Conservation (phyloP, 202 grass and related monocot species). For the Zoysia matrella region DNA sequence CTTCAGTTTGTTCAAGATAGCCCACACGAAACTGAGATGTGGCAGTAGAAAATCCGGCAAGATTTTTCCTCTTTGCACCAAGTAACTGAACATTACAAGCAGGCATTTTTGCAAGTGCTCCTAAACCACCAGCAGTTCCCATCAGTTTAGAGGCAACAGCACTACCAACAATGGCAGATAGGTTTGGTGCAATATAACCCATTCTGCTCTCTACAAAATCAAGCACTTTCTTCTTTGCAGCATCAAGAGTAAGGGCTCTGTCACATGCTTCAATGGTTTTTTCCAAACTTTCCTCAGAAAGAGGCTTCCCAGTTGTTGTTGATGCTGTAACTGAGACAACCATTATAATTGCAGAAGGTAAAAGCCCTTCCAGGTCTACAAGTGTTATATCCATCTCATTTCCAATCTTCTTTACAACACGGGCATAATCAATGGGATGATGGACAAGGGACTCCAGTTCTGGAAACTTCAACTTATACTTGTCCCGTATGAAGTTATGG, state of each 20-base stretch:
- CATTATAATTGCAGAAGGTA: slow-evolving; percentile 88
- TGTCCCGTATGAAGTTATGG: slow-evolving; percentile 84
- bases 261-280: slow-evolving; percentile 83
- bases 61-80: slow-evolving; percentile 77
- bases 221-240: slow-evolving; percentile 79
- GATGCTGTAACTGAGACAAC: slow-evolving; percentile 72
- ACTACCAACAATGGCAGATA: slow-evolving; percentile 78
- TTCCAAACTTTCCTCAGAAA: slow-evolving; percentile 66
- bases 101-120: slow-evolving; percentile 79
- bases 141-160: slow-evolving; percentile 79
- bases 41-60: slow-evolving; percentile 78
- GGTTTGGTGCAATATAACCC: slow-evolving; percentile 75
- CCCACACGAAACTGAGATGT: slow-evolving; percentile 68
- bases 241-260: slow-evolving; percentile 67
- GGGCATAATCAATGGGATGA: slow-evolving; percentile 88
- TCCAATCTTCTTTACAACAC: slow-evolving; percentile 91
- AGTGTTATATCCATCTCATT: slow-evolving; percentile 85
- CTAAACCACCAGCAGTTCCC: slow-evolving; percentile 80
- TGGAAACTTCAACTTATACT: slow-evolving; percentile 77
- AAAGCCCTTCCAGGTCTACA: slow-evolving; percentile 78
- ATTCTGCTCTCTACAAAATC: slow-evolving; percentile 83
- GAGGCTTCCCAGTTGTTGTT: slow-evolving; percentile 79
- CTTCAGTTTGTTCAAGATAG: slow-evolving; percentile 76
- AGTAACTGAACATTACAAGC: slow-evolving; percentile 85
- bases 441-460: slow-evolving; percentile 84